Conservation (phyloP, 2,329 filamentous ascomycete species). For the Fusarium sp. region DNA sequence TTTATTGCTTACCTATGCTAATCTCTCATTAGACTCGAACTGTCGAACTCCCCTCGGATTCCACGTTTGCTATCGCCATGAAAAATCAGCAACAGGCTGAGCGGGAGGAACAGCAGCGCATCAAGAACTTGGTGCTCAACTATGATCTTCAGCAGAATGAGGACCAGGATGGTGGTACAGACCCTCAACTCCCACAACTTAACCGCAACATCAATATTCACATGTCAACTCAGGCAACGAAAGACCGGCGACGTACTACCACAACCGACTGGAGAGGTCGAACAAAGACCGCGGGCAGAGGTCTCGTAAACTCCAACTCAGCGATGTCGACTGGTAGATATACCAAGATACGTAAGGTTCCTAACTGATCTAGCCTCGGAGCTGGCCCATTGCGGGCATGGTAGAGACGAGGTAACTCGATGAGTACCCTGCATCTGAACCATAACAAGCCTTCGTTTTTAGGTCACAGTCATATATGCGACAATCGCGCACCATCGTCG, state of each 20-base stretch:
- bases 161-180: conserved; percentile 75
- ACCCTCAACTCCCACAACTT: conserved; percentile 26
- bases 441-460: background rate
- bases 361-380: conserved; percentile 25
- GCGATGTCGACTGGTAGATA: conserved; percentile 94
- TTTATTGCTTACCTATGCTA: background rate
- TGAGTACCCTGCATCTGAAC: conserved; percentile 1
- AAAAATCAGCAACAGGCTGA: conserved; percentile 95
- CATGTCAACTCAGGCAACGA: conserved; percentile 61
- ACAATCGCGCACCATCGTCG: background rate
- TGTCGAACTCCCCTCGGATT: conserved; percentile 89
- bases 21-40: conserved; percentile 76
- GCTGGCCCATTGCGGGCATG: conserved; percentile 17
- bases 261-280: conserved; percentile 66
- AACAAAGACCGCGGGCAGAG: conserved; percentile 79
- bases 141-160: conserved; percentile 91
- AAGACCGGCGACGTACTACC: conserved; percentile 59
- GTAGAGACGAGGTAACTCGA: conserved; percentile 10
- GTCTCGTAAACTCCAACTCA: conserved; percentile 89
- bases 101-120: conserved; percentile 95
- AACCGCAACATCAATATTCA: conserved; percentile 59
- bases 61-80: conserved; percentile 95
- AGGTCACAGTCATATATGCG: conserved; percentile 3
- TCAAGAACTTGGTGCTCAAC: conserved; percentile 97
- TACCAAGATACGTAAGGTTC: conserved; percentile 25